A percentile compares a stretch with the other conserved stretches of the same genome.
Conservation (phyloP, 2,329 filamentous ascomycete genomes). For the Diaporthe helianthi region DNA sequence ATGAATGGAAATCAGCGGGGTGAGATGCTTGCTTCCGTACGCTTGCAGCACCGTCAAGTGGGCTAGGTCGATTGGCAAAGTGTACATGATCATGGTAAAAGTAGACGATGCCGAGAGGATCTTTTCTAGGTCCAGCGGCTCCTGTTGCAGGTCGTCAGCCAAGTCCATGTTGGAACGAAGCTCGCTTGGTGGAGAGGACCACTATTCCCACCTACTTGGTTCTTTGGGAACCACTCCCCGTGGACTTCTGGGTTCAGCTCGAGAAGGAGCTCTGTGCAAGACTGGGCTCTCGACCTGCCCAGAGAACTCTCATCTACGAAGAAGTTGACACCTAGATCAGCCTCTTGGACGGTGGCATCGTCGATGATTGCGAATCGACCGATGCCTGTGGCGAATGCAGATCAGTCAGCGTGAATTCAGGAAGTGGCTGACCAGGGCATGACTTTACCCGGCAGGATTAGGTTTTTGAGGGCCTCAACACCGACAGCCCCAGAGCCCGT, state of each 20-base stretch:
- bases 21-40: slow-evolving; percentile 62
- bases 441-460: slow-evolving; percentile 80
- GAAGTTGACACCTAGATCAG: slow-evolving; percentile 95
- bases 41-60: slow-evolving; percentile 53
- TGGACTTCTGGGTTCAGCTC: slow-evolving; percentile 94
- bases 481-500: slow-evolving; percentile 86
- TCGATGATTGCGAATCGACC: slow-evolving; percentile 93
- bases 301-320: slow-evolving; percentile 84
- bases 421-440: not conserved
- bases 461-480: slow-evolving; percentile 92
- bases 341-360: slow-evolving; percentile 75
- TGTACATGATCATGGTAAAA: slow-evolving; percentile 64
- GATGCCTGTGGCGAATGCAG: slow-evolving; percentile 62
- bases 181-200: not conserved
- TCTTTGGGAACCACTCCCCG: slow-evolving; percentile 71
- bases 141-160: slow-evolving; percentile 34
- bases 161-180: not conserved
- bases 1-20: slow-evolving; percentile 82
- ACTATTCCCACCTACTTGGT: slow-evolving; percentile 46
- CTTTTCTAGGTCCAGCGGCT: slow-evolving; percentile 33
- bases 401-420: not conserved
- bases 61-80: slow-evolving; percentile 55
- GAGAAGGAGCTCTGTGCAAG: slow-evolving; percentile 76
- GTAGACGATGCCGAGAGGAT: slow-evolving; percentile 49
- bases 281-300: slow-evolving; percentile 79